phyloP scores from a whole-genome alignment of 2,329 filamentous ascomycete genomes.

The Fusarium luffae region DNA sequence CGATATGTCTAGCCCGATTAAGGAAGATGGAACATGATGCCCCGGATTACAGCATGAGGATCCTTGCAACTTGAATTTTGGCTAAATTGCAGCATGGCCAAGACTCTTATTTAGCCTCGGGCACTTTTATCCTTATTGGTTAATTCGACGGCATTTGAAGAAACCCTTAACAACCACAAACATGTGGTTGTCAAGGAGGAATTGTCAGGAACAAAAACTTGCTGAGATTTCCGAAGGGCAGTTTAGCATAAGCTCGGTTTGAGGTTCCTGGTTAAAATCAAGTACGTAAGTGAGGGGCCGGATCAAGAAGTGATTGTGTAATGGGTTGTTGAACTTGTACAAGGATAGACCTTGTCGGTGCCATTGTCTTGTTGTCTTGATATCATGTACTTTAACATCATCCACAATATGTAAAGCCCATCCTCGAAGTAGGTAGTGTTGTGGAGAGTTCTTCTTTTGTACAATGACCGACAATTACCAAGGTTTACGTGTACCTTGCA shows the following conservation, averaged over 20 bases:
- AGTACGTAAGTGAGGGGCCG: background rate
- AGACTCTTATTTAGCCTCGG: background rate
- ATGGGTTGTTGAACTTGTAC: background rate
- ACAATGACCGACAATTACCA: background rate
- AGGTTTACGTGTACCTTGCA: background rate
- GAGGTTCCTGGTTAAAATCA: background rate
- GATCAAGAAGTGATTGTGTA: background rate
- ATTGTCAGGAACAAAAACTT: background rate
- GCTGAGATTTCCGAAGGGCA: background rate
- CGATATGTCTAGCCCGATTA: background rate
- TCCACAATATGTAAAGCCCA: background rate
- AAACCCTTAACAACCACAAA: background rate
- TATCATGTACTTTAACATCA: background rate
- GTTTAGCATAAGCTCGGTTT: background rate
- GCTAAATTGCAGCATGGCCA: background rate
- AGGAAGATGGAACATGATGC: slow-evolving; percentile 4
- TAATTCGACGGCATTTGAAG: background rate
- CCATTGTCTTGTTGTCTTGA: background rate
- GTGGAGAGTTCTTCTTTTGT: background rate
- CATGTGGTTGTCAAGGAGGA: background rate
- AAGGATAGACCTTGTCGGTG: background rate
- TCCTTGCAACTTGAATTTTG: background rate
- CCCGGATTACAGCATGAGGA: background rate
- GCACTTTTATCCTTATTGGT: background rate
- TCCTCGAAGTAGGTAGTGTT: background rate